Evolutionary conservation across 352 stramenopile genomes (phyloP), one percentile per base, ranked within the genome.

Genomic region (Phytopythium oedochilum): DNA sequence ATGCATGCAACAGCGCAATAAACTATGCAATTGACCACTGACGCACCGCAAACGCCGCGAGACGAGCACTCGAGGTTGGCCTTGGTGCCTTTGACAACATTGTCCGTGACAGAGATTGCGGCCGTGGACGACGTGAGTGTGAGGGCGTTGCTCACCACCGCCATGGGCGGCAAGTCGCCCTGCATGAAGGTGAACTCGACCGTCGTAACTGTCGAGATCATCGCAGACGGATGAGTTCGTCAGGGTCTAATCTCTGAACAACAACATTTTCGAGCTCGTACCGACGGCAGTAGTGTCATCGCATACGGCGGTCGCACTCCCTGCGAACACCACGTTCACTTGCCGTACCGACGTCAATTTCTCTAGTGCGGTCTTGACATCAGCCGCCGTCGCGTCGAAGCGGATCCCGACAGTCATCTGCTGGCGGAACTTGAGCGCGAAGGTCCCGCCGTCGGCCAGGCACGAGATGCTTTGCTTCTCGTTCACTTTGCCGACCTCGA

Each of bases 41-140:
- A 56, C 61, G 39, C 64, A 88, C 96, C 86, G 59, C 85, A 94
- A 23, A 78, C 49, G 6, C 85, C 85, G 14, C 85, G 75, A 3
- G 65, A 51, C 1, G 76, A 89, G 57, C 85, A 94, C 64, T 92
- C 83, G 42, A 81, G 59, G 55, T 91, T 93, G 26, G 82, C 73
- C 47, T 90, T 94, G 10, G 83, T 91, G 43, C 85, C 85, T n/a
- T 67, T 59, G 7, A 76, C 65, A 9, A 55, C 48, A 3, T 66
- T 40, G 59, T 87, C 63, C 8, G 50, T 55, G 25, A 86, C 57
- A 0, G 46, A 25, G 20, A 83, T 36, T 5, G 68, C 61, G n/a
- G 55, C 38, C n/a, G 69, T 56, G 5, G 36, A 57, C 0, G 29
- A 44, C 18, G 53, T 63, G 39, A 87, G 66, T 5, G 73, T 81